A percentile compares a stretch with the other conserved stretches of the same genome.
phyloP scores from a whole-genome alignment of 2,329 filamentous ascomycete species.

The Nothophaeocryptopus gaeumannii region DNA sequence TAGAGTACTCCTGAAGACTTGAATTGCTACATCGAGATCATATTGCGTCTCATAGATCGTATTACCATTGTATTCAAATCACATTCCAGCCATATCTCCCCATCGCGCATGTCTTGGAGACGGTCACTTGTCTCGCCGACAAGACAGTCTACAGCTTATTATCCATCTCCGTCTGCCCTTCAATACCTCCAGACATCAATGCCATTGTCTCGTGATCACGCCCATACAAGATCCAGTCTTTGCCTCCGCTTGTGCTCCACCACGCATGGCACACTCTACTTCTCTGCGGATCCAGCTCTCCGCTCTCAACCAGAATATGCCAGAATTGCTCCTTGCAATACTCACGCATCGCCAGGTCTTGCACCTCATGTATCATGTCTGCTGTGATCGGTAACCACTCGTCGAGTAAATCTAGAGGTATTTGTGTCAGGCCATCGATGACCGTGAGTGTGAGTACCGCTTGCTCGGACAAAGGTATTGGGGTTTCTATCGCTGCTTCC shows the following conservation, averaged over 20 bases:
- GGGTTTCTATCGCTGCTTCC: conserved; percentile 20
- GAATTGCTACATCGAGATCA: too few species aligned
- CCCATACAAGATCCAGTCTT: conserved; percentile 55
- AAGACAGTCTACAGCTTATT: conserved; percentile 15
- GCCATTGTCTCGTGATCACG: conserved; percentile 32
- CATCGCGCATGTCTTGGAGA: too few species aligned
- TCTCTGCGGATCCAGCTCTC: conserved; percentile 85
- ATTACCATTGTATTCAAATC: too few species aligned
- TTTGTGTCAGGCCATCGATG: conserved; percentile 72
- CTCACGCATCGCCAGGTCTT: conserved; percentile 60
- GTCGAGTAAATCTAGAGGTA: conserved; percentile 67
- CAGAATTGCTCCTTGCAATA: conserved; percentile 70
- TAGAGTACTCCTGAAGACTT: too few species aligned
- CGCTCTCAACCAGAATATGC: conserved; percentile 68
- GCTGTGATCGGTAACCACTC: conserved; percentile 78
- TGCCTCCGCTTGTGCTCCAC: conserved; percentile 71
- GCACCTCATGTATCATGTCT: conserved; percentile 62
- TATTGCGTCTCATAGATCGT: too few species aligned
- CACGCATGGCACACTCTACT: conserved; percentile 76
- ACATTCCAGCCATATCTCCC: too few species aligned
- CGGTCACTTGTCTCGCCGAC: too few species aligned
- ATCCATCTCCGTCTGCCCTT: conserved; percentile 5
- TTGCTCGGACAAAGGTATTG: conserved; percentile 66
- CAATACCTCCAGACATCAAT: conserved; percentile 54
- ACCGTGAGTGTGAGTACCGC: conserved; percentile 72